Evolutionary conservation across 257 asterid genomes (phyloP), one percentile per base, ranked within the genome.

Genomic region (Solanum bulbocastanum): DNA sequence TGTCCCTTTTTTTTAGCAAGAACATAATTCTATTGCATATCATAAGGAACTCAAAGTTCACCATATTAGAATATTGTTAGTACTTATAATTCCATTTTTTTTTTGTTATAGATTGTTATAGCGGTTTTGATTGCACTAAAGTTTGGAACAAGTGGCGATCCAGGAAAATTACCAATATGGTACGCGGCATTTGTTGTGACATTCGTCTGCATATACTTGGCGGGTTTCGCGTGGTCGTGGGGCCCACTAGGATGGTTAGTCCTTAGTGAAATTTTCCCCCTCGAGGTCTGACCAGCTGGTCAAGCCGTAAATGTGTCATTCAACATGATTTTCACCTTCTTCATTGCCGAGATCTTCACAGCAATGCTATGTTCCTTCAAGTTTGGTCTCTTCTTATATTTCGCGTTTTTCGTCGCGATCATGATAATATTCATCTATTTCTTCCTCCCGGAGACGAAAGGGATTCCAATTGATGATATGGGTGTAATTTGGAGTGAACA

Each of bases 241-340:
- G 98, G 98, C 0, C 98, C 98, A 4, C 87, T 96, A 12, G 98
- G 98, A 1, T 95, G 98, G 98, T 83, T 95, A 14, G 98, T 96
- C 46, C 98, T 96, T 1, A 96, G 98, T 87, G 98, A 96, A 84
- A 96, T 94, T 5, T 96, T 93, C 90, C 96, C 96, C 3, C 86
- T 95, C 0, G 98, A 96, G 82, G 91, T 96, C 18, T 92, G 98
- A 27, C 94, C 98, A 0, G 98, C 98, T 1, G 98, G 96, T 0
- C 98, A 95, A 83, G 92, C 96, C 72, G 27, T 96, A 1, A 95
- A 91, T 25, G 96, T 96, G 0, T 92, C 95, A 0, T 94, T 96
- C 72, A 96, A 96, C 91, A 95, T 96, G 98, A 79, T 95, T 9
- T 93, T 93, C 89, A 96, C 98, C 0, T 95, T 95, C 65, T 30